Evolutionary conservation across 495 filamentous ascomycete genomes (phyloP).

Genomic region (Poronia punctata): DNA sequence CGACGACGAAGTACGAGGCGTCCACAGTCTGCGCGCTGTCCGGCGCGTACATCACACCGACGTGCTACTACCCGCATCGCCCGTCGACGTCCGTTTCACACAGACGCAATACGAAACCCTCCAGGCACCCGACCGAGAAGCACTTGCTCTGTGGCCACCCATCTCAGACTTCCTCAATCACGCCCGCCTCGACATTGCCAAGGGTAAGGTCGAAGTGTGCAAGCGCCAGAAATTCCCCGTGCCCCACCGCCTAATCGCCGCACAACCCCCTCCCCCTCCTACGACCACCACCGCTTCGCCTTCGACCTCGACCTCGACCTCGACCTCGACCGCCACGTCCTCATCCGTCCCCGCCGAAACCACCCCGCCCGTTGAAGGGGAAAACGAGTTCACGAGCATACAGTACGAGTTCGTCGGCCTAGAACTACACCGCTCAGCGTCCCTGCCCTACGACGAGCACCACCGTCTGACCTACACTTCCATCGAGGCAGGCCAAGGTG

Average conservation of each 20-base stretch:
- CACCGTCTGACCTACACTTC: constrained; percentile 37
- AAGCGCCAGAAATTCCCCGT: constrained; percentile 30
- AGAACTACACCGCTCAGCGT: constrained; percentile 33
- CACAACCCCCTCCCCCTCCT: neutral
- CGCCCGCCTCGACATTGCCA: constrained; percentile 27
- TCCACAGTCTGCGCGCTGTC: constrained; percentile 18
- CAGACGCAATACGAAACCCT: constrained; percentile 29
- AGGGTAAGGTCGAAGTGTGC: constrained; percentile 31
- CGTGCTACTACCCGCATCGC: constrained; percentile 28
- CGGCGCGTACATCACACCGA: constrained; percentile 13
- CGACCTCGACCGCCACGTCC: too few relatives aligned
- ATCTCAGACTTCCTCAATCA: constrained; percentile 30
- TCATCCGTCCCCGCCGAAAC: too few relatives aligned
- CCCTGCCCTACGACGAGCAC: constrained; percentile 24
- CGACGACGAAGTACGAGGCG: constrained; percentile 15
- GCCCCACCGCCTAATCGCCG: constrained; percentile 20
- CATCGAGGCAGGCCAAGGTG: constrained; percentile 37
- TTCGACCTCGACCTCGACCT: too few relatives aligned
- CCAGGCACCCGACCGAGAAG: constrained; percentile 6
- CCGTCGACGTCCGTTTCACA: constrained; percentile 34
- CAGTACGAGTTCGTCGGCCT: constrained; percentile 41
- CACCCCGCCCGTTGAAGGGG: too few relatives aligned
- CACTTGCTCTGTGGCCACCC: constrained; percentile 17
- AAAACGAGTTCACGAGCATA: constrained; percentile 23
- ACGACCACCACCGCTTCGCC: too few relatives aligned